Evolutionary conservation across 164 flowering plant species (phyloP), one percentile per base, ranked within the genome.

Genomic region (Malania oleifera): DNA sequence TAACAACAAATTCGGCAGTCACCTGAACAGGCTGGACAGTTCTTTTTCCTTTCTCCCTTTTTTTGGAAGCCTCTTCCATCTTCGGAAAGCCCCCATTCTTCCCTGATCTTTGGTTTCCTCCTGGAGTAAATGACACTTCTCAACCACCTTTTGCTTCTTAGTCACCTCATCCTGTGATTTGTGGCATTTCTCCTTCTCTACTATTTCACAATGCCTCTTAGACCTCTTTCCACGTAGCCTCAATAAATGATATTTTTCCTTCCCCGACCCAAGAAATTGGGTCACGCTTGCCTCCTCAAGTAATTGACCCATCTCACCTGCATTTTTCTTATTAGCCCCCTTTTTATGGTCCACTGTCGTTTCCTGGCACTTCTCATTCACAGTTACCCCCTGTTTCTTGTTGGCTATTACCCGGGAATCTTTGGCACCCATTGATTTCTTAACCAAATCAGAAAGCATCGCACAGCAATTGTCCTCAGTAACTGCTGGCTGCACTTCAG

Each of bases 11-110:
- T 6, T 11, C 41, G 14, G 41, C 13, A 2, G 1, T 38, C 13
- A 56, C 69, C 26, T 52, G 67, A 73, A 73, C 35, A 68, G 38
- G 41, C 52, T 61, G 2, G 70, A 73, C 14, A 68, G 61, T 25
- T n/a, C n/a, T n/a, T n/a, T n/a, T n/a, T n/a, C n/a, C n/a, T n/a
- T n/a, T n/a, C n/a, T n/a, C n/a, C n/a, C n/a, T n/a, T n/a, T n/a
- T n/a, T n/a, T n/a, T n/a, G n/a, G n/a, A n/a, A n/a, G n/a, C n/a
- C n/a, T 31, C 35, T 31, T 31, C 13, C 23, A 10, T 5, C 25
- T 20, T 58, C 26, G n/a, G n/a, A n/a, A n/a, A n/a, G n/a, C n/a
- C 38, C 19, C 45, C 45, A 17, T 52, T 9, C 22, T 59, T 60
- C 50, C 24, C n/a, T 38, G 9, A 17, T 37, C 55, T 19, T n/a